Percentiles rank a stretch among this genome's conserved stretches.
Evolutionary conservation across 164 flowering plant genomes (phyloP).

Genomic region (Umbilicus rupestris): DNA sequence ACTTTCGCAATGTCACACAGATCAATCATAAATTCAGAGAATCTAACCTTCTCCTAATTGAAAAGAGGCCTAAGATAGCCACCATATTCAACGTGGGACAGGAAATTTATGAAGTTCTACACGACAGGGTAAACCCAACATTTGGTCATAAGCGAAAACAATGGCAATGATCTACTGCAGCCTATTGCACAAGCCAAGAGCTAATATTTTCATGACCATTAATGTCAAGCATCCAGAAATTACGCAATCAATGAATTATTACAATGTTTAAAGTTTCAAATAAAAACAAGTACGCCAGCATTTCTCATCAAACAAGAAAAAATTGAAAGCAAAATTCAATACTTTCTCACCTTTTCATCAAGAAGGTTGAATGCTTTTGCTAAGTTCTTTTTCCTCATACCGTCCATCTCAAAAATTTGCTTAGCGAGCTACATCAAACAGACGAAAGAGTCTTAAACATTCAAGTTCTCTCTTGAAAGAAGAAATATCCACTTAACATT

Average conservation of each 20-base stretch:
- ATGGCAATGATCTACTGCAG: no score
- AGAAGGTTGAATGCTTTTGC: slow-evolving; percentile 68
- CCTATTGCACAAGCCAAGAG: no score
- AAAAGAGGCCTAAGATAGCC: background rate
- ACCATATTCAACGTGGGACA: background rate
- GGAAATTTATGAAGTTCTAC: background rate
- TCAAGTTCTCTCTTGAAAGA: background rate
- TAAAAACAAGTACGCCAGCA: background rate
- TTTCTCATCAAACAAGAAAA: background rate
- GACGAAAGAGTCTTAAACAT: slow-evolving; percentile 1
- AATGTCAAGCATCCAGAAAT: background rate
- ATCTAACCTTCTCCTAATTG: no score
- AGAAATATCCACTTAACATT: background rate
- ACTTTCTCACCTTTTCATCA: slow-evolving; percentile 53
- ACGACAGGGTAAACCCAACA: no score
- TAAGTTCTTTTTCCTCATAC: slow-evolving; percentile 41
- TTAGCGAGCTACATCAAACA: slow-evolving; percentile 67
- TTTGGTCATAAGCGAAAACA: no score
- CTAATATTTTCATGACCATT: background rate
- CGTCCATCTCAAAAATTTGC: slow-evolving; percentile 68
- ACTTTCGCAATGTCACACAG: no score
- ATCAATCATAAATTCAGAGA: no score
- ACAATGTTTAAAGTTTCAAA: background rate
- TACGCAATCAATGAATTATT: background rate
- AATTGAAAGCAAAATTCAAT: background rate